A percentile compares a stretch with the other conserved stretches of the same genome.
These are phyloP conservation scores for Chloropicon primus DNA, from an alignment of 139 green algal species.

Conservation along the genomic window DNA sequence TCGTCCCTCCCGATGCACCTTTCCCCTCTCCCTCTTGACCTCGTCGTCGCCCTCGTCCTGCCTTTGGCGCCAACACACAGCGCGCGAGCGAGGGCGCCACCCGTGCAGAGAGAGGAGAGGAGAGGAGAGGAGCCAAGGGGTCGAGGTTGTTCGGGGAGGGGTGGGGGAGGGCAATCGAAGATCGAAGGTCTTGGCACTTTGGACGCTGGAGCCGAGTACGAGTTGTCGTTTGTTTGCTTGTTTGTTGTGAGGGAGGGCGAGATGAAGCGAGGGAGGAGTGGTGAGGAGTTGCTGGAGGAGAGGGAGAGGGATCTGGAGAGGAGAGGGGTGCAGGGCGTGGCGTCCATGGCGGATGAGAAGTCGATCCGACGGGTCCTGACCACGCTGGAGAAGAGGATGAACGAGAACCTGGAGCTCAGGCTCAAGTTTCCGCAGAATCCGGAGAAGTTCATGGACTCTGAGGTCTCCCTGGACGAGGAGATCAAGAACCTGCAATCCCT, in stretches of 20 bases:
- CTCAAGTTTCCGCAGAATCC: slow-evolving; percentile 72
- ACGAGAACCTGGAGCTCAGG: slow-evolving; percentile 57
- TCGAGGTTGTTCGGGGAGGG: too few relatives aligned
- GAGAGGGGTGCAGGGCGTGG: neutral
- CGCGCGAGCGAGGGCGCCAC: too few relatives aligned
- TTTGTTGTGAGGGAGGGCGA: too few relatives aligned
- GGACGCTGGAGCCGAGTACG: too few relatives aligned
- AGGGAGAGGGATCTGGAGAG: neutral
- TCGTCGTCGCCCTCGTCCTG: too few relatives aligned
- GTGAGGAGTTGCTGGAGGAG: neutral
- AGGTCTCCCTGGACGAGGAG: slow-evolving; percentile 85
- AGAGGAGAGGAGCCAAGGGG: too few relatives aligned
- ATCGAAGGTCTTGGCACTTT: too few relatives aligned
- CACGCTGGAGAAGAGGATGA: neutral
- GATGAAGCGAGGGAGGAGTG: neutral
- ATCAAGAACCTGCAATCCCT: slow-evolving; percentile 21
- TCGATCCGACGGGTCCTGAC: neutral
- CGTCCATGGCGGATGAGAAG: neutral
- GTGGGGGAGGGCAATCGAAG: too few relatives aligned
- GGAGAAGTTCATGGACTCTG: slow-evolving; percentile 81
- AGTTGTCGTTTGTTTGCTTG: too few relatives aligned
- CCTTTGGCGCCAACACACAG: too few relatives aligned
- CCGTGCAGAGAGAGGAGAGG: too few relatives aligned
- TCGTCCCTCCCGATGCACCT: neutral
- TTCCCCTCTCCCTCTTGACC: too few relatives aligned